A percentile compares a stretch with the other conserved stretches of the same genome.
These are phyloP conservation scores for Periconia sp. DNA, from an alignment of 2,329 filamentous ascomycete species.

Conservation along the genomic window DNA sequence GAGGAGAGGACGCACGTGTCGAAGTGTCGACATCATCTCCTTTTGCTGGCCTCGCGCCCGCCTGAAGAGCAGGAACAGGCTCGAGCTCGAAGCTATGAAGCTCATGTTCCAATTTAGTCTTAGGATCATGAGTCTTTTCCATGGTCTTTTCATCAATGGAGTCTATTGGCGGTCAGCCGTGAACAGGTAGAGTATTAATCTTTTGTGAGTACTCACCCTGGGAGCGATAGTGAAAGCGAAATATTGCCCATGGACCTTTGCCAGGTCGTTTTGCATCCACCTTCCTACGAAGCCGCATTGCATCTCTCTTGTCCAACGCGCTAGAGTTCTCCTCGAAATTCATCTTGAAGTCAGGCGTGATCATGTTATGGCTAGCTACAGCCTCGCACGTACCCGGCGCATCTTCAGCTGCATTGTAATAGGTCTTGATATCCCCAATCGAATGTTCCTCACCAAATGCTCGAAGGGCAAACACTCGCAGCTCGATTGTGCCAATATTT, in stretches of 20 bases:
- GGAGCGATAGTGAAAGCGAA: slow-evolving; percentile 51
- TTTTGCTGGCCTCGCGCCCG: slow-evolving; percentile 12
- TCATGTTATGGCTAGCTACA: slow-evolving; percentile 15
- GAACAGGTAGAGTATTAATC: background rate
- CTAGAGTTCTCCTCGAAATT: slow-evolving; percentile 22
- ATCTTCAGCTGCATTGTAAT: slow-evolving; percentile 7
- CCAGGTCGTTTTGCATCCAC: slow-evolving; percentile 35
- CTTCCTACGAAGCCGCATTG: slow-evolving; percentile 15
- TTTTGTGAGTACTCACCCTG: slow-evolving; percentile 30
- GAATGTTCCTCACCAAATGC: slow-evolving; percentile 22
- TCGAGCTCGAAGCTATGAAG: slow-evolving; percentile 21
- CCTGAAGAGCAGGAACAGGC: slow-evolving; percentile 15
- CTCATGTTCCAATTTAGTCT: slow-evolving; percentile 9
- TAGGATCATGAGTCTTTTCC: slow-evolving; percentile 11
- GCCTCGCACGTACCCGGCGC: slow-evolving; percentile 1
- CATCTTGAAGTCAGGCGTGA: slow-evolving; percentile 31
- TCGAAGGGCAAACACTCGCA: slow-evolving; percentile 34
- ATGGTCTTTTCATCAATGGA: slow-evolving; percentile 18
- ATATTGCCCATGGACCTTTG: slow-evolving; percentile 44
- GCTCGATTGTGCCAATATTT: slow-evolving; percentile 39
- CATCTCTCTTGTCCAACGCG: slow-evolving; percentile 14
- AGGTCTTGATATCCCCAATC: slow-evolving; percentile 15
- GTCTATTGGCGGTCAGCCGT: too few relatives aligned
- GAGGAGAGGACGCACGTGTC: background rate
- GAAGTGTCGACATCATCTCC: background rate